Evolutionary conservation across 345 rosid species (phyloP).

Genomic region (Adansonia digitata): DNA sequence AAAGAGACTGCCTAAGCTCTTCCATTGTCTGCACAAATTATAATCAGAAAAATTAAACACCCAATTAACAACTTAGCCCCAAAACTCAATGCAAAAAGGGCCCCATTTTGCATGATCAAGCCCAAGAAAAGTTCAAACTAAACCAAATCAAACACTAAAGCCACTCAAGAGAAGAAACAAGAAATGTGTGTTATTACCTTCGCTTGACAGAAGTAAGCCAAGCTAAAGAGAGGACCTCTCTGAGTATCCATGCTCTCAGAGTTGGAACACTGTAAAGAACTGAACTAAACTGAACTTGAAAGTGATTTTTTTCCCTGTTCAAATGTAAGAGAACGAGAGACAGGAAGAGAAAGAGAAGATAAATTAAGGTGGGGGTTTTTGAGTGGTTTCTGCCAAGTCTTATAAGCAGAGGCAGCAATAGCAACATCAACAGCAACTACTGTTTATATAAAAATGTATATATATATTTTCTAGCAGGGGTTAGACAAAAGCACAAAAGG

Average conservation of each 20-base stretch:
- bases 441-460: background rate
- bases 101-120: background rate
- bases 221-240: slow-evolving; percentile 43
- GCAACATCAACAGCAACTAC: background rate
- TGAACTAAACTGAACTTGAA: background rate
- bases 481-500: slow-evolving; percentile 41
- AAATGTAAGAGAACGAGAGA: background rate
- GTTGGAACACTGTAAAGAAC: background rate
- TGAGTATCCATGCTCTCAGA: slow-evolving; percentile 54
- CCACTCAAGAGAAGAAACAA: background rate
- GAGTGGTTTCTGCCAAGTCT: slow-evolving; percentile 26
- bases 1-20: slow-evolving; percentile 62
- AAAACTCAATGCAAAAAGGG: background rate
- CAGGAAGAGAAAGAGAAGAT: background rate
- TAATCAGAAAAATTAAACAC: too few relatives aligned
- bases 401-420: slow-evolving; percentile 26
- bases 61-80: slow-evolving; percentile 18
- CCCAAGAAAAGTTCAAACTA: background rate
- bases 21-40: slow-evolving; percentile 55
- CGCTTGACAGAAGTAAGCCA: slow-evolving; percentile 63
- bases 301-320: background rate
- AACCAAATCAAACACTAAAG: background rate
- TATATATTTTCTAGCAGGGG: background rate
- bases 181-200: slow-evolving; percentile 29
- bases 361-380: slow-evolving; percentile 16